Evolutionary conservation across 305 asterid species (phyloP), one percentile per base, ranked within the genome.

Genomic region (Fraxinus sp.): DNA sequence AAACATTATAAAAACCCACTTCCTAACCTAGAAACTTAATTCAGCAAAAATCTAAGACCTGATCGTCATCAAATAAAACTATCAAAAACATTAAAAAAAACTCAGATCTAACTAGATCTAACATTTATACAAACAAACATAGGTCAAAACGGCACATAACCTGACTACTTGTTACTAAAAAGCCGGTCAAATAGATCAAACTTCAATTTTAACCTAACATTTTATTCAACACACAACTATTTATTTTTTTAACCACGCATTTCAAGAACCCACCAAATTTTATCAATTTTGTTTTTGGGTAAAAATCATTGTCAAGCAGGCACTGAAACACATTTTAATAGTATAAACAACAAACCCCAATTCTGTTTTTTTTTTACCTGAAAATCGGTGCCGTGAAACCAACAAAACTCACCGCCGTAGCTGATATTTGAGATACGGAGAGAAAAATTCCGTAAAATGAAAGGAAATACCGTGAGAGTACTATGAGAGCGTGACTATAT

Each of bases 41-140:
- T 33, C 77, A 72, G 24, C 20, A 33, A 72, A 72, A 72, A 33
- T 8, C 77, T 72, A 72, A 33, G 77, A 72, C 20, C 77, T 16
- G 77, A 72, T 72, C 77, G 4, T 5, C 46, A 5, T 70, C 75
- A 28, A 72, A 72, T 72, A 32, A 13, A 72, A 72, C 46, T 16
- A 72, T 33, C 43, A 16, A 26, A 72, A 71, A 3, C 11, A 18
- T 39, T 72, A 5, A 0, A 32, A 71, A 71, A 5, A 71, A 10
- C 3, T 14, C 83, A 80, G 77, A 87, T 85, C 84, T 87, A 83
- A 64, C 73, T 43, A 83, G 85, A 87, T 80, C 86, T 83, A 39
- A 72, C 79, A 66, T 28, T 66, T 24, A 10, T 4, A 66, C 35
- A 16, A 28, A 66, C 77, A 33, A 32, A 32, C 6, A 72, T 75